These are phyloP conservation scores for Agrocybe pediades DNA, from an alignment of 768 basidiomycete species.

Conservation along the genomic window DNA sequence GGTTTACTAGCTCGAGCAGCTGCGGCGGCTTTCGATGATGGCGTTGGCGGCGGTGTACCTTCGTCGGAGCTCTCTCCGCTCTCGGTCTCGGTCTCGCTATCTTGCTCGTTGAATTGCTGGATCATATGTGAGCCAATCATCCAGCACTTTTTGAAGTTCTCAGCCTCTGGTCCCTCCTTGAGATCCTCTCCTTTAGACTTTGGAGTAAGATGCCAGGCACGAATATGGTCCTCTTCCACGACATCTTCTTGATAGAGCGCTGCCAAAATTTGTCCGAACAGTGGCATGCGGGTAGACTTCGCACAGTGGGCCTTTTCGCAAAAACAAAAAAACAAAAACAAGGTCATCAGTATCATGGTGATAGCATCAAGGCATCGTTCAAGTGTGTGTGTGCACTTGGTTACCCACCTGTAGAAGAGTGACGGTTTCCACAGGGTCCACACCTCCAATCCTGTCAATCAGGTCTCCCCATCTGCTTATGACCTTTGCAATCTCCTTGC, in stretches of 20 bases:
- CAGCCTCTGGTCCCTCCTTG: constrained; percentile 34
- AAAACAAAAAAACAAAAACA: not conserved
- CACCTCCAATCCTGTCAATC: constrained; percentile 79
- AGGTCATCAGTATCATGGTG: constrained; percentile 1
- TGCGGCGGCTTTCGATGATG: not conserved
- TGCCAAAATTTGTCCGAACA: constrained; percentile 86
- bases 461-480: constrained; percentile 82
- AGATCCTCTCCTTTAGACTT: constrained; percentile 43
- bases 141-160: constrained; percentile 72
- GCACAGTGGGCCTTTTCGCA: constrained; percentile 62
- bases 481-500: constrained; percentile 63
- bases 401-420: constrained; percentile 70
- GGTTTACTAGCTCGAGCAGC: not conserved
- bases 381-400: not conserved
- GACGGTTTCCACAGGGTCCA: constrained; percentile 81
- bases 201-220: constrained; percentile 76
- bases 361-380: not conserved
- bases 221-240: constrained; percentile 87
- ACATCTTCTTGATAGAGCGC: constrained; percentile 91
- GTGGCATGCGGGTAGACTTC: constrained; percentile 56
- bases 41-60: not conserved
- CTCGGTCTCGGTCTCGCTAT: constrained; percentile 32
- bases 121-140: constrained; percentile 73
- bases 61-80: constrained; percentile 14
- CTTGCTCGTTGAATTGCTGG: constrained; percentile 79